Conservation (phyloP, 306 rosid species). For the Hippophae tibetana region DNA sequence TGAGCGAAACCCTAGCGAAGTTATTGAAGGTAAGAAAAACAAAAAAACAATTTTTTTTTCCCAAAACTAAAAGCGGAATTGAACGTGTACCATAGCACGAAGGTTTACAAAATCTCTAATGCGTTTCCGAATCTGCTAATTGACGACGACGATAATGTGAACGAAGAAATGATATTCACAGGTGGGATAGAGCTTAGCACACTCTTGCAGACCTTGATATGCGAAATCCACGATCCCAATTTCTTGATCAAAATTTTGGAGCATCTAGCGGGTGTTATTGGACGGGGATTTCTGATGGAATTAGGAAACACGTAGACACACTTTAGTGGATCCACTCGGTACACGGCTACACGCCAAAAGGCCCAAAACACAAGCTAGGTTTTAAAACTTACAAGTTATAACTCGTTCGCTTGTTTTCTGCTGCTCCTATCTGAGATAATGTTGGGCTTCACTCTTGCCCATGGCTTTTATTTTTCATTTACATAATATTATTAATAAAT, state of each 20-base stretch:
- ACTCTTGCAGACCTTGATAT: background rate
- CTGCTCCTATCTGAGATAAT: too few relatives aligned
- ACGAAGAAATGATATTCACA: background rate
- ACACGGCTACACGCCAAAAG: too few relatives aligned
- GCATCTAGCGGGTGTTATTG: too few relatives aligned
- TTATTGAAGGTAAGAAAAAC: background rate
- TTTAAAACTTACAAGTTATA: too few relatives aligned
- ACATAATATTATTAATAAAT: too few relatives aligned
- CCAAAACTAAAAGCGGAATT: background rate
- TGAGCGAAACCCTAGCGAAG: conserved; percentile 8
- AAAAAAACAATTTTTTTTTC: background rate
- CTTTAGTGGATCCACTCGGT: background rate
- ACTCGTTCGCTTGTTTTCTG: too few relatives aligned
- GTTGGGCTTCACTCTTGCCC: too few relatives aligned
- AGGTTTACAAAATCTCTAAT: conserved; percentile 10
- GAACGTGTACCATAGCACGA: conserved; percentile 29
- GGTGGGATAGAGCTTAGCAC: conserved; percentile 7
- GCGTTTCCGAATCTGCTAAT: conserved; percentile 17
- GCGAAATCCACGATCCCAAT: too few relatives aligned
- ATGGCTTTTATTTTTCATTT: too few relatives aligned
- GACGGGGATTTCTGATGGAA: conserved; percentile 5
- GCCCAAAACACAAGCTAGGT: too few relatives aligned
- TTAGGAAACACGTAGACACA: conserved; percentile 18
- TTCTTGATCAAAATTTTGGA: too few relatives aligned
- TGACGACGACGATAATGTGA: background rate